These are phyloP conservation scores for Blastocystis sp. DNA, from an alignment of 352 stramenopile species.

Conservation along the genomic window DNA sequence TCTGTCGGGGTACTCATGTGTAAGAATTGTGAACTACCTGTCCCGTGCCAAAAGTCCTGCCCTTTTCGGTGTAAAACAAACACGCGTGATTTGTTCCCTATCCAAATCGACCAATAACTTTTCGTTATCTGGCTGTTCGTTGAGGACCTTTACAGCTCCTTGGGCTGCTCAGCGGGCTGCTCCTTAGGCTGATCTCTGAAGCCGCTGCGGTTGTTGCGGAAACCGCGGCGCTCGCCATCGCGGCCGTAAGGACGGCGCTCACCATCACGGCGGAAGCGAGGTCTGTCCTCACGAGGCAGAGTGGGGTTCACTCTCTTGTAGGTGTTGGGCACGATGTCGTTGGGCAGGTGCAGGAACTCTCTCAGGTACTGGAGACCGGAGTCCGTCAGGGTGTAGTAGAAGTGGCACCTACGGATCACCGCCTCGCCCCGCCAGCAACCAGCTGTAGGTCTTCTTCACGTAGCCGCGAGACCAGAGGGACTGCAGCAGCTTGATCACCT, in stretches of 20 bases:
- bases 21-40: no score
- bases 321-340: slow-evolving; percentile 95
- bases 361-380: slow-evolving; percentile 98
- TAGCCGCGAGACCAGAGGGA: slow-evolving; percentile 93
- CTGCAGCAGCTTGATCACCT: slow-evolving; percentile 96
- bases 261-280: slow-evolving; percentile 22
- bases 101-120: slow-evolving; percentile 64
- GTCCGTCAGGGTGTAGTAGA: slow-evolving; percentile 98
- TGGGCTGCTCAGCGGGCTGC: background rate
- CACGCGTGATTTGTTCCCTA: background rate
- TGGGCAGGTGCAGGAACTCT: slow-evolving; percentile 92
- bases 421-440: slow-evolving; percentile 79
- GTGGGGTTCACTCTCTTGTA: slow-evolving; percentile 87
- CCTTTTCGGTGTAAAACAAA: no score
- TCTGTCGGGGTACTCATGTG: background rate
- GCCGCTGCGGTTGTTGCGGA: slow-evolving; percentile 26
- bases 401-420: slow-evolving; percentile 74
- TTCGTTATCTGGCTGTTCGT: slow-evolving; percentile 68
- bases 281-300: slow-evolving; percentile 66
- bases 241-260: background rate
- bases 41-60: no score
- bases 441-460: slow-evolving; percentile 97
- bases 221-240: slow-evolving; percentile 1
- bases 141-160: slow-evolving; percentile 26
- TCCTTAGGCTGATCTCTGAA: slow-evolving; percentile 49